Base-by-base conservation (phyloP, 73 alveolate species). In the Paraurostyla sp. region DNA sequence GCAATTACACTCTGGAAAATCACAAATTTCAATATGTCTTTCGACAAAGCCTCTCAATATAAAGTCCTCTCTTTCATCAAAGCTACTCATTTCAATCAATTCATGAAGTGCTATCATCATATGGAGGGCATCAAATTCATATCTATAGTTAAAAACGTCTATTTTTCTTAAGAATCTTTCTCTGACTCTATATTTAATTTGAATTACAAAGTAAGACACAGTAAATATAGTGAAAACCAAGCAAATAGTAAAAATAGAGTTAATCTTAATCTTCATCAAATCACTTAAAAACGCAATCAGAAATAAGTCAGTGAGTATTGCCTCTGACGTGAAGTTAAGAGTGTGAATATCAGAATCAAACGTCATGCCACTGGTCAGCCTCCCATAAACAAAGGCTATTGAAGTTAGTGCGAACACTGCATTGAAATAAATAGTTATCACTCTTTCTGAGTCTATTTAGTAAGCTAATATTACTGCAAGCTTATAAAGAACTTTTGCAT, bases 11-110 rank as follows among this genome's bases (percentile, higher is more conserved):
- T 63, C 85, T 0, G 85, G 86, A 27, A 45, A 56, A 65, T 83
- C 92, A 40, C 92, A 83, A 22, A 83, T 83, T 45, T 83, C 92
- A 46, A 83, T 83, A 29, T 83, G 92, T 65, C 92, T 59, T 76
- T 83, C 92, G 11, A 83, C 69, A 38, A 56, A 83, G 1, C 92
- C 92, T 41, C 92, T 60, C 0, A 83, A 29, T 4, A 83, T 40
- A 43, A 83, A 83, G 29, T 83, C 92, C 0, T 83, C 92, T 49
- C 82, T 60, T 16, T 60, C 82, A 42, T 60, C 59, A n/a, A 40
- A 33, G 22, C 25, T 16, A 20, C 76, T 40, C 54, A 40, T 83
- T 33, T 83, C 92, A 42, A 83, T 83, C 3, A 83, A 60, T 49
- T 65, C 75, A 58, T 83, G 82, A 20, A 83, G 46, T 18, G 82